These are phyloP conservation scores for Trifolium repens DNA, from an alignment of 306 rosid species.

Conservation along the genomic window DNA sequence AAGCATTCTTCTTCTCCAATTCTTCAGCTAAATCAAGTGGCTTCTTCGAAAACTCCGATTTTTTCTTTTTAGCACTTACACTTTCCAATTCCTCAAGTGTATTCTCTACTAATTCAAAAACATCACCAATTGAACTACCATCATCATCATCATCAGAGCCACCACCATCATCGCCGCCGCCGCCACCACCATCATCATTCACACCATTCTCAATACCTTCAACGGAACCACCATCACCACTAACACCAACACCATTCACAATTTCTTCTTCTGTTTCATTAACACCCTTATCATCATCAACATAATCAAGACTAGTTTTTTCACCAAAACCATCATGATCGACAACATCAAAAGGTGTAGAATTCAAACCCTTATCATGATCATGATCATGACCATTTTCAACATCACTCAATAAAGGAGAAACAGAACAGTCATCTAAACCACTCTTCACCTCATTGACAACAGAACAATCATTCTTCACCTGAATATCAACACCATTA, in stretches of 20 bases:
- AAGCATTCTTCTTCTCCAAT: conserved; percentile 89
- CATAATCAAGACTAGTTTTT: conserved; percentile 38
- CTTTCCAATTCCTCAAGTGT: conserved; percentile 68
- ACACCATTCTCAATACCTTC: conserved; percentile 42
- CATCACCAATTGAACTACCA: conserved; percentile 51
- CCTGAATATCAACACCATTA: conserved; percentile 25
- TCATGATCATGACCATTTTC: conserved; percentile 42
- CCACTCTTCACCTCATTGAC: conserved; percentile 2
- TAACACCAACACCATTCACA: conserved; percentile 29
- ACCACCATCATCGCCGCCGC: conserved; percentile 17
- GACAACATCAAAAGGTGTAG: conserved; percentile 23
- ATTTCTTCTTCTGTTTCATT: conserved; percentile 48
- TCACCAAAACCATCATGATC: conserved; percentile 25
- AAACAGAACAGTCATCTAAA: conserved; percentile 39
- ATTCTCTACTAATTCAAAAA: conserved; percentile 67
- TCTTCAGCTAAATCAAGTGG: conserved; percentile 89
- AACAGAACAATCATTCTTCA: too few species aligned
- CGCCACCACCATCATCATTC: conserved; percentile 39
- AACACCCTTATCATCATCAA: conserved; percentile 38
- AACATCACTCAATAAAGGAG: conserved; percentile 26
- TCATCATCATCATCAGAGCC: conserved; percentile 32
- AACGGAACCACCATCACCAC: conserved; percentile 15
- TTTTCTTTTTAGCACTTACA: conserved; percentile 55
- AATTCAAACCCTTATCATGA: conserved; percentile 28
- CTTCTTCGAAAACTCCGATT: conserved; percentile 46